Conservation (phyloP, 2,329 filamentous ascomycete genomes). For the Pseudocercospora eumusae region DNA sequence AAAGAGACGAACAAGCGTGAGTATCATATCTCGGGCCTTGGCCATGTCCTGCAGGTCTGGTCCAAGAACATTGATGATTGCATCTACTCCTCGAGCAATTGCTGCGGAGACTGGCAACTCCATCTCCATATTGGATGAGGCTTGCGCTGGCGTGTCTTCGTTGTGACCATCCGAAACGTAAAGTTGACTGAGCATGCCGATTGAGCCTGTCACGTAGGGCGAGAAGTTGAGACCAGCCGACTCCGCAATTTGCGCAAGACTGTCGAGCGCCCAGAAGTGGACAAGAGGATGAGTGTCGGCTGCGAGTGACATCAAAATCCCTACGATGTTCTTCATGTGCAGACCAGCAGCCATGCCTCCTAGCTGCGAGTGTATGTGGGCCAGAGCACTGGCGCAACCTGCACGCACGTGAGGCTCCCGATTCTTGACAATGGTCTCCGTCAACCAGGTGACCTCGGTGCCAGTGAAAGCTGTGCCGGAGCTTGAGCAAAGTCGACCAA, state of each 20-base stretch:
- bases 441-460: conserved; percentile 82
- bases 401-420: conserved; percentile 90
- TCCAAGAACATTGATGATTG: conserved; percentile 93
- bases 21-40: conserved; percentile 88
- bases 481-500: conserved; percentile 79
- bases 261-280: conserved; percentile 94
- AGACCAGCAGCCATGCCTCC: conserved; percentile 97
- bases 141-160: conserved; percentile 73
- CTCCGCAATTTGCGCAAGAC: conserved; percentile 80
- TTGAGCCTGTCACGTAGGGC: conserved; percentile 81
- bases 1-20: conserved; percentile 82
- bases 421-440: conserved; percentile 92
- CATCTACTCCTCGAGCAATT: conserved; percentile 85
- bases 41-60: conserved; percentile 91
- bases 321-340: conserved; percentile 95
- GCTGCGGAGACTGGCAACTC: conserved; percentile 80
- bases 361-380: conserved; percentile 90
- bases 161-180: conserved; percentile 93
- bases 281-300: conserved; percentile 94
- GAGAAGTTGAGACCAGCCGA: conserved; percentile 92
- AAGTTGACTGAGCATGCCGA: conserved; percentile 91
- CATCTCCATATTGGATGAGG: conserved; percentile 87
- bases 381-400: conserved; percentile 89
- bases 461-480: conserved; percentile 89
- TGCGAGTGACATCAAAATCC: conserved; percentile 95